Evolutionary conservation across 1,139 yeast genomes (phyloP).

Genomic region (Lodderomyces jiufengensis): DNA sequence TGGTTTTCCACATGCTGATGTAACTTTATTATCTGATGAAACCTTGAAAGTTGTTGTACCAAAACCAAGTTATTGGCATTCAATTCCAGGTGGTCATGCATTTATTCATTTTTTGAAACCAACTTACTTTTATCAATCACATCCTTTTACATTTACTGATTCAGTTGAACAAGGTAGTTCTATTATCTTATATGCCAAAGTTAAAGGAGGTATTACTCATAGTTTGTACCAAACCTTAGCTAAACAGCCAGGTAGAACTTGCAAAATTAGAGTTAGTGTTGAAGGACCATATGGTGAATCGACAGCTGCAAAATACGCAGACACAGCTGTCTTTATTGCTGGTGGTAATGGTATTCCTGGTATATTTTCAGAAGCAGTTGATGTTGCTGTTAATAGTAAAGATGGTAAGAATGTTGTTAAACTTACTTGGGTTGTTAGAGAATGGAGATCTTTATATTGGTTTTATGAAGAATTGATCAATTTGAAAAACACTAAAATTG

Average conservation of each 20-base stretch:
- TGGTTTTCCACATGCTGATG: constrained; percentile 38
- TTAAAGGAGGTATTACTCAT: constrained; percentile 38
- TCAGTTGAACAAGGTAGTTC: constrained; percentile 19
- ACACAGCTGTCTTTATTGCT: constrained; percentile 40
- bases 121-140: constrained; percentile 42
- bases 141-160: constrained; percentile 37
- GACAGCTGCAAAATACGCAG: constrained; percentile 25
- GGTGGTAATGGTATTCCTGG: constrained; percentile 48
- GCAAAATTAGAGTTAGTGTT: constrained; percentile 29
- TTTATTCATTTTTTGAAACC: constrained; percentile 43
- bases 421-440: constrained; percentile 25
- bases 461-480: constrained; percentile 30
- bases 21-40: constrained; percentile 33
- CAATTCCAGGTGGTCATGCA: constrained; percentile 51
- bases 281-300: constrained; percentile 43
- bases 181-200: constrained; percentile 29
- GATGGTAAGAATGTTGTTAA: constrained; percentile 2
- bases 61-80: constrained; percentile 38
- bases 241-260: constrained; percentile 24
- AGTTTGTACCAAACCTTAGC: constrained; percentile 29
- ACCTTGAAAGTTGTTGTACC: constrained; percentile 41
- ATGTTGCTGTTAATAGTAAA: constrained; percentile 22
- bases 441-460: constrained; percentile 30
- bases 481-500: constrained; percentile 22
- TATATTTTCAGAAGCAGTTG: constrained; percentile 34